Percentiles rank a stretch among this genome's conserved stretches.
These are phyloP conservation scores for Phialophora tarda DNA, from an alignment of 2,329 filamentous ascomycete species.

Conservation along the genomic window DNA sequence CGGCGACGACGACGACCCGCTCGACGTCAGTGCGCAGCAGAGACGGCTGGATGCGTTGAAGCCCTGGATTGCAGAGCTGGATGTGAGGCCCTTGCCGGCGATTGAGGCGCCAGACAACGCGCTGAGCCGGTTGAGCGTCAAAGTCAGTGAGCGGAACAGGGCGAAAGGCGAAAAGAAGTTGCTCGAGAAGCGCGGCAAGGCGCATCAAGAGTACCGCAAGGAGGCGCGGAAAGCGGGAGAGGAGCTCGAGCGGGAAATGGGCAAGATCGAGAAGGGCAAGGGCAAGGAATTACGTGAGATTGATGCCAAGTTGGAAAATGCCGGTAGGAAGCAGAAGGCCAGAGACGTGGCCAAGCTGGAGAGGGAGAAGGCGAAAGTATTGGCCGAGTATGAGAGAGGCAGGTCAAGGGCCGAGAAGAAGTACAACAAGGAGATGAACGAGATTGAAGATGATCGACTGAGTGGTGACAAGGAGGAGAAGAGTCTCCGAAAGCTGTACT, in stretches of 20 bases:
- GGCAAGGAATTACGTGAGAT: constrained; percentile 14
- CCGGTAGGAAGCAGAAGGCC: constrained; percentile 8
- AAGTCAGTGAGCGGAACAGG: constrained; percentile 39
- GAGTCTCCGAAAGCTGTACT: constrained; percentile 21
- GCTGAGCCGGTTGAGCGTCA: constrained; percentile 39
- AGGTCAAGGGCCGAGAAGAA: constrained; percentile 11
- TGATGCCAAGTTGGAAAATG: constrained; percentile 16
- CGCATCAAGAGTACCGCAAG: constrained; percentile 11
- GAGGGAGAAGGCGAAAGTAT: constrained; percentile 1
- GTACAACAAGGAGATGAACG: constrained; percentile 17
- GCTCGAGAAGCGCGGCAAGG: constrained; percentile 17
- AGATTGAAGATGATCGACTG: constrained; percentile 9
- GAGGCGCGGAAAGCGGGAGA: constrained; percentile 8
- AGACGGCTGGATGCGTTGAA: constrained; percentile 36
- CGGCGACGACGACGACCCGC: neutral
- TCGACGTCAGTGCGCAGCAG: constrained; percentile 26
- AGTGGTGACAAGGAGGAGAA: constrained; percentile 24
- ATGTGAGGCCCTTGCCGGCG: constrained; percentile 29
- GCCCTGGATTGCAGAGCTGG: constrained; percentile 42
- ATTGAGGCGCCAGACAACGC: constrained; percentile 38
- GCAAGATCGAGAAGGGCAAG: constrained; percentile 9
- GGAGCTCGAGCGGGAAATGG: constrained; percentile 13
- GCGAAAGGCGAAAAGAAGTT: constrained; percentile 22
- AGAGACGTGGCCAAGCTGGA: constrained; percentile 12
- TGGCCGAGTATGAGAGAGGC: constrained; percentile 17